Evolutionary conservation across 1,139 yeast genomes (phyloP), one percentile per base, ranked within the genome.

Genomic region (Hyphopichia fennica): DNA sequence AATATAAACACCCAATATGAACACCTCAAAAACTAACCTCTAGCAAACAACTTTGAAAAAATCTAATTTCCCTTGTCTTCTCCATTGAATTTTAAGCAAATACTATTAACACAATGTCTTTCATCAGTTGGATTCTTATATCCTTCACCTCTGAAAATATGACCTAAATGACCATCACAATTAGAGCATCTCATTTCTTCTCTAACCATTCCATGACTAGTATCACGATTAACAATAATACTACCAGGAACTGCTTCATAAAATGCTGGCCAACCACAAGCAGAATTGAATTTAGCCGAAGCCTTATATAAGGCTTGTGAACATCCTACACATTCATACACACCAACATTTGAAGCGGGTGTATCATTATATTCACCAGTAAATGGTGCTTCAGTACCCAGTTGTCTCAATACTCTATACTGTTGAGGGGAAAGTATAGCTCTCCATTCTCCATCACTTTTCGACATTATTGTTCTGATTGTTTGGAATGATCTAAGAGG

Each of bases 261-360:
- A 63, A 93, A 93, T 0, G 97, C 90, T 0, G 99, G 99, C 99
- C 99, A 93, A 2, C 99, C 99, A 63, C 99, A 93, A 42, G 89
- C 90, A 17, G 96, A 80, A 45, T 84, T 82, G 55, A 95, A 93
- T 65, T 93, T 93, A 13, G 96, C 78, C 36, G 75, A 72, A 29
- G 96, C 83, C 48, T 77, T 76, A 63, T 93, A 93, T 33, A 93
- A 67, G 8, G 97, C 96, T 38, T 77, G 71, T 39, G 73, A 76
- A 61, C 99, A 93, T 10, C 84, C 98, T 0, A 86, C 97, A 67
- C 99, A 93, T 43, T 72, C 71, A 60, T 89, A 93, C 4, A 77
- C 69, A 0, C 97, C 98, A 1, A 56, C 51, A 2, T 65, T 57
- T 19, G 69, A 59, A 14, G 71, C 60, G 48, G 76, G 69, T 43